Evolutionary conservation across 306 rosid genomes (phyloP), one percentile per base, ranked within the genome.

Genomic region (Cicer bijugum): DNA sequence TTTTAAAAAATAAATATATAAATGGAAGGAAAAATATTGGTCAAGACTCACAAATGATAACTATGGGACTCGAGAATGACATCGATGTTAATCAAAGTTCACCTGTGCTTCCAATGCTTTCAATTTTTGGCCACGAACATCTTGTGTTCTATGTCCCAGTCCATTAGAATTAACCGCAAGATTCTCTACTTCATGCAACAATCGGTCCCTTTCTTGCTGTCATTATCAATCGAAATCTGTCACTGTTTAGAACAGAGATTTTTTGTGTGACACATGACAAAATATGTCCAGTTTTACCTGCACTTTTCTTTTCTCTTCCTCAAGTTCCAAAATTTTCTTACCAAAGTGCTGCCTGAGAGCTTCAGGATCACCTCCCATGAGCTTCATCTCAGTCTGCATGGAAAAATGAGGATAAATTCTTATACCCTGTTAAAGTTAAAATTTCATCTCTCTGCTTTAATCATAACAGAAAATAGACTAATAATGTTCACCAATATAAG

Each of bases 301-400:
- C 71, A 84, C 86, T 51, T 52, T 85, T 82, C 93, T 86, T 77
- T 90, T 90, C 80, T 90, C 96, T 64, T 88, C 89, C 83, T 90
- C 97, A 60, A 87, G 90, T 84, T 91, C 93, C 81, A 79, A 7
- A 47, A 88, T 82, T 85, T 88, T 91, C 83, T 84, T 88, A 59
- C 90, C 90, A 12, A 88, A 88, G 68, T 83, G 90, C 58, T 87
- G 89, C 72, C 78, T 88, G 81, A 91, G 90, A 45, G 88, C 71
- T 75, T 84, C 92, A 14, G 88, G 67, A 56, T 87, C 93, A 63
- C 67, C 43, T 77, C 87, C 92, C 51, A 88, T 79, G 64, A 76
- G 82, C 82, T 80, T 85, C 93, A 91, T 88, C 85, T 91, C 93
- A 77, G 89, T 84, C 97, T 91, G 82, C 83, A 76, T 74, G 75